These are phyloP conservation scores for Allium fistulosum DNA, from an alignment of 106 monocot species.

Conservation along the genomic window DNA sequence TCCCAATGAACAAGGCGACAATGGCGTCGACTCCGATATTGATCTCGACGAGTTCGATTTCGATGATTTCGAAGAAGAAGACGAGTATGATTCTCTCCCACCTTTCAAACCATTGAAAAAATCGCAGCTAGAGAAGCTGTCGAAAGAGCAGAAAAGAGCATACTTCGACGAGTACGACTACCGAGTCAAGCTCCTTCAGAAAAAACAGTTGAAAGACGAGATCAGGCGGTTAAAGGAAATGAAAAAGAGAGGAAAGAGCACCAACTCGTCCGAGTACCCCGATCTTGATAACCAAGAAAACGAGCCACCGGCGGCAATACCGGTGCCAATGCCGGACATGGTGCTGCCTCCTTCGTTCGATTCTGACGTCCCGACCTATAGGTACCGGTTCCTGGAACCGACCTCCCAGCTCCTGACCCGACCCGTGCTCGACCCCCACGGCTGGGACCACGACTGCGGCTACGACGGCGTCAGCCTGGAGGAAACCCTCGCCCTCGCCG, in stretches of 20 bases:
- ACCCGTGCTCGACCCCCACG: constrained; percentile 76
- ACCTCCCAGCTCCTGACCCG: constrained; percentile 66
- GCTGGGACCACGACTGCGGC: constrained; percentile 98
- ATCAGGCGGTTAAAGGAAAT: constrained; percentile 68
- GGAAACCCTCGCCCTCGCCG: constrained; percentile 58
- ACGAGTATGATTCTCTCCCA: constrained; percentile 86
- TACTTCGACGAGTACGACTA: constrained; percentile 96
- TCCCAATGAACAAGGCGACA: constrained; percentile 43
- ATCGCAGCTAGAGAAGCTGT: constrained; percentile 61
- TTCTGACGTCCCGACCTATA: constrained; percentile 53
- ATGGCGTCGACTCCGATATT: constrained; percentile 69
- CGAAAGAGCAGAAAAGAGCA: constrained; percentile 72
- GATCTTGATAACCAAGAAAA: constrained; percentile 76
- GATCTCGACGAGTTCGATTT: constrained; percentile 73
- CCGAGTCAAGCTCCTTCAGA: constrained; percentile 85
- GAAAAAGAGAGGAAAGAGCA: constrained; percentile 53
- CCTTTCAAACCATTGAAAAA: constrained; percentile 83
- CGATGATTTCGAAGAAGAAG: constrained; percentile 68
- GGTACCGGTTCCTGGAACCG: constrained; percentile 91
- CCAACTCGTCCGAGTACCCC: constrained; percentile 18
- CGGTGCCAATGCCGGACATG: constrained; percentile 85
- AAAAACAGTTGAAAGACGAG: constrained; percentile 94
- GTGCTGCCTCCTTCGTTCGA: constrained; percentile 92
- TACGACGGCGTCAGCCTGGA: constrained; percentile 92
- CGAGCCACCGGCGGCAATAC: constrained; percentile 62